Base-by-base conservation (phyloP, 495 filamentous ascomycete genomes). In the Astrothelium subdiscretum region DNA sequence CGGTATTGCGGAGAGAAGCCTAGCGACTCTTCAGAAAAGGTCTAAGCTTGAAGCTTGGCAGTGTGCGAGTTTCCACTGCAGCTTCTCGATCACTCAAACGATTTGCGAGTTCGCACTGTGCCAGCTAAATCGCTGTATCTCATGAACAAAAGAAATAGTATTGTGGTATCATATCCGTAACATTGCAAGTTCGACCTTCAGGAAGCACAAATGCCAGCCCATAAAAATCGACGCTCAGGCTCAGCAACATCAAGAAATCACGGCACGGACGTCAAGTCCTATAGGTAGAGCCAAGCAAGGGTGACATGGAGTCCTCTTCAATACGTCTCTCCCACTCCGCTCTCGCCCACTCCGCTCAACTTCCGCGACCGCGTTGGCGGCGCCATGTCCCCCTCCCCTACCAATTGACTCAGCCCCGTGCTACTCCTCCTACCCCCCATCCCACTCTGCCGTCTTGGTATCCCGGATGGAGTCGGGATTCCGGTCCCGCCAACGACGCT, bases 281-380 rank as follows among this genome's bases (percentile, higher is more conserved):
- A n/a, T n/a, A n/a, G n/a, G n/a, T n/a, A n/a, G n/a, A n/a, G n/a
- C n/a, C n/a, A n/a, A n/a, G n/a, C n/a, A n/a, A n/a, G n/a, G n/a
- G n/a, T n/a, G n/a, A n/a, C n/a, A n/a, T n/a, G n/a, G n/a, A n/a
- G n/a, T n/a, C n/a, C 8, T 8, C 12, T 29, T 54, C 24, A 89
- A 70, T 81, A 89, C 31, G 85, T 86, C 74, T 89, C 86, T 15
- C 85, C 85, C n/a, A 54, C n/a, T 29, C 48, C 48, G 48, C 48
- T 20, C 48, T 54, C 48, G 11, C 48, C 48, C 48, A 89, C 73
- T 62, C 82, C 85, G 67, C 77, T 80, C 64, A 81, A 68, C 68
- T 80, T 81, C 60, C 80, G 70, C 58, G 72, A 63, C 59, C 69
- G 75, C 57, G 73, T 72, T 8, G 81, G 80, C 27, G 81, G 81